Percentiles rank a stretch among this genome's conserved stretches.
phyloP scores from a whole-genome alignment of 345 rosid genomes.

The Citrus inodora region DNA sequence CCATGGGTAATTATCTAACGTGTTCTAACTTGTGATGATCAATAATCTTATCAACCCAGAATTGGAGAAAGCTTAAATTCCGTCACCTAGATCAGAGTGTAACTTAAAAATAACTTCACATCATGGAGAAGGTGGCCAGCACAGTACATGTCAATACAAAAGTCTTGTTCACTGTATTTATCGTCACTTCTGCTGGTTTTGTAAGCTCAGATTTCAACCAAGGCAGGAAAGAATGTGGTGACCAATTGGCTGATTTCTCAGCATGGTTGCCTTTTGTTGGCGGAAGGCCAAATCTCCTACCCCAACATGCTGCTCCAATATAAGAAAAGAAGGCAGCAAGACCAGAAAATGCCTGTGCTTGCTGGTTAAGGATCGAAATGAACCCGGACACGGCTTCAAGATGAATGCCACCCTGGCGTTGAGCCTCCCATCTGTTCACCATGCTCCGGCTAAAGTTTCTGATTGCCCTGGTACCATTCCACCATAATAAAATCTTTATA shows the following conservation, averaged over 20 bases:
- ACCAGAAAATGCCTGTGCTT: constrained; percentile 40
- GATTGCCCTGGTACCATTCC: constrained; percentile 32
- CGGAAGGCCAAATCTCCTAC: constrained; percentile 33
- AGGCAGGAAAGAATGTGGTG: constrained; percentile 35
- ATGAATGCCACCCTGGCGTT: constrained; percentile 42
- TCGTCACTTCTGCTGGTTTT: neutral
- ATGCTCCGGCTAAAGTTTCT: constrained; percentile 33
- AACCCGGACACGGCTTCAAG: constrained; percentile 35
- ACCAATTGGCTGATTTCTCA: constrained; percentile 32
- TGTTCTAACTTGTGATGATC: too few relatives aligned
- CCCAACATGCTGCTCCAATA: constrained; percentile 31
- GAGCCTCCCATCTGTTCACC: constrained; percentile 34
- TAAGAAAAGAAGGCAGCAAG: constrained; percentile 21
- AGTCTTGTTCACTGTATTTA: neutral
- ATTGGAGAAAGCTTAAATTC: neutral
- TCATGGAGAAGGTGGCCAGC: neutral
- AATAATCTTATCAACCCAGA: too few relatives aligned
- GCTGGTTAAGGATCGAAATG: constrained; percentile 36
- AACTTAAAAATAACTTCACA: neutral
- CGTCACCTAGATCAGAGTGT: neutral
- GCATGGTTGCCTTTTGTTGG: constrained; percentile 38
- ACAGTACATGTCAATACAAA: neutral
- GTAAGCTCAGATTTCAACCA: constrained; percentile 22
- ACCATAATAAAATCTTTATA: neutral
- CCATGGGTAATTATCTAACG: neutral